These are phyloP conservation scores for Macrophomina phaseolina DNA, from an alignment of 2,329 filamentous ascomycete genomes.

Conservation along the genomic window DNA sequence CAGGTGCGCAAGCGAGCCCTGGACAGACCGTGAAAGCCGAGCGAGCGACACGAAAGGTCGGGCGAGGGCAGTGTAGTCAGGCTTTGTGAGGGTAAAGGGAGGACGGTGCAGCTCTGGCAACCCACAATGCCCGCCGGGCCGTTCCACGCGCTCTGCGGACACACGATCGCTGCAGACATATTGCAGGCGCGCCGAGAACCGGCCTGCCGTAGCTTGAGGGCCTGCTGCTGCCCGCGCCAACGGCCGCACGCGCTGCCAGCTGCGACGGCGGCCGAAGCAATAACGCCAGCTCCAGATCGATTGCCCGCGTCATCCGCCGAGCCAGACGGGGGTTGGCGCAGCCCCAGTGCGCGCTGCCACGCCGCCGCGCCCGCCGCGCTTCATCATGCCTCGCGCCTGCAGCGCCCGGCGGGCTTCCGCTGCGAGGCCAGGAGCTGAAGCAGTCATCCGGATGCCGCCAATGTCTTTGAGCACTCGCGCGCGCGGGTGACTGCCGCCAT, in stretches of 20 bases:
- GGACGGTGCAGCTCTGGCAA: slow-evolving; percentile 19
- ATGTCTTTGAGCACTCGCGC: too few relatives aligned
- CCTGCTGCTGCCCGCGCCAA: not conserved
- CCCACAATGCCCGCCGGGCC: slow-evolving; percentile 18
- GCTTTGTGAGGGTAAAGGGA: slow-evolving; percentile 22
- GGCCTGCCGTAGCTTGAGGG: not conserved
- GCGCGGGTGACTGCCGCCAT: too few relatives aligned
- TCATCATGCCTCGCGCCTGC: too few relatives aligned
- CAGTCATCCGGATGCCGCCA: too few relatives aligned
- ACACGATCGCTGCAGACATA: slow-evolving; percentile 20
- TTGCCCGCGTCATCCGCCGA: slow-evolving; percentile 18
- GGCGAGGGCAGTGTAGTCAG: slow-evolving; percentile 14
- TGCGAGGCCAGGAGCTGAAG: too few relatives aligned
- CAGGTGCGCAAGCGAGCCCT: slow-evolving; percentile 21
- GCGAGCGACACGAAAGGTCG: slow-evolving; percentile 11
- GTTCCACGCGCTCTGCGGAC: slow-evolving; percentile 19
- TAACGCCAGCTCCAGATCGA: slow-evolving; percentile 12
- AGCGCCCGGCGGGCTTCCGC: too few relatives aligned
- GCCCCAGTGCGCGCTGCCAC: not conserved
- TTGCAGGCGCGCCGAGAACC: slow-evolving; percentile 17
- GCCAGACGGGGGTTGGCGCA: slow-evolving; percentile 1
- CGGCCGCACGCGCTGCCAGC: not conserved
- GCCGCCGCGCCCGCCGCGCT: too few relatives aligned
- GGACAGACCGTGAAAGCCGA: slow-evolving; percentile 10
- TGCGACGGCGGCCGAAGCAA: not conserved